Conservation (phyloP, 129 eudicot genomes). For the Centella asiatica region DNA sequence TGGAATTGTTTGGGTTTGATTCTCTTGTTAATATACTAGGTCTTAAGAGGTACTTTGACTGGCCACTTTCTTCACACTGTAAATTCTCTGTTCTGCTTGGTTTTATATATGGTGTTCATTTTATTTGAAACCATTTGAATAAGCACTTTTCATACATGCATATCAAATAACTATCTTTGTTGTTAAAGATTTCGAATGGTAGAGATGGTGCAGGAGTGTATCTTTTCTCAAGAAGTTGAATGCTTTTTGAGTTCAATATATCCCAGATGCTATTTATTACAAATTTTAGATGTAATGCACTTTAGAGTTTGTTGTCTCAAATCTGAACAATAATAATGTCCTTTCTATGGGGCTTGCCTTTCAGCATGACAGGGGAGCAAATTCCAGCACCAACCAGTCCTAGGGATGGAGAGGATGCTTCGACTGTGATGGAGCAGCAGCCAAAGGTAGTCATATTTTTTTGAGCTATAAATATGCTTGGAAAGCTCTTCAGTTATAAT, state of each 20-base stretch:
- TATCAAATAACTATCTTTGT: not conserved
- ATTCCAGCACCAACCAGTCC: conserved; percentile 79
- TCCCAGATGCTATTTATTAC: not conserved
- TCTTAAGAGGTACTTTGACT: conserved; percentile 74
- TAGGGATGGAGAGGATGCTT: conserved; percentile 79
- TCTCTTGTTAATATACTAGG: conserved; percentile 97
- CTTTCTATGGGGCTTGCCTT: conserved; percentile 16
- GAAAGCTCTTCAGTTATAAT: not conserved
- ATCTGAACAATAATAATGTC: not conserved
- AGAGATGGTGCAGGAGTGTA: no score
- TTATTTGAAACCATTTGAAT: not conserved
- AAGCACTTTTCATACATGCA: not conserved
- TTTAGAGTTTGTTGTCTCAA: not conserved
- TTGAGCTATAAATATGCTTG: not conserved
- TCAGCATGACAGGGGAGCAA: conserved; percentile 95
- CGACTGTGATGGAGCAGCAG: conserved; percentile 54
- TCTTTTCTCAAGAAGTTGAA: not conserved
- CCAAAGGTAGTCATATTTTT: conserved; percentile 45
- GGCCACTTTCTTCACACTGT: conserved; percentile 2
- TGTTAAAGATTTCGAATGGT: not conserved
- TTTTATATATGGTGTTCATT: not conserved
- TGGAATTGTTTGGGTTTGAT: conserved; percentile 97
- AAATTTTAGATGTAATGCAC: not conserved
- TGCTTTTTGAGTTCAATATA: not conserved
- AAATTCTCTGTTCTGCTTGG: not conserved